Conservation (phyloP, 345 rosid genomes). For the Iberis pinnata region DNA sequence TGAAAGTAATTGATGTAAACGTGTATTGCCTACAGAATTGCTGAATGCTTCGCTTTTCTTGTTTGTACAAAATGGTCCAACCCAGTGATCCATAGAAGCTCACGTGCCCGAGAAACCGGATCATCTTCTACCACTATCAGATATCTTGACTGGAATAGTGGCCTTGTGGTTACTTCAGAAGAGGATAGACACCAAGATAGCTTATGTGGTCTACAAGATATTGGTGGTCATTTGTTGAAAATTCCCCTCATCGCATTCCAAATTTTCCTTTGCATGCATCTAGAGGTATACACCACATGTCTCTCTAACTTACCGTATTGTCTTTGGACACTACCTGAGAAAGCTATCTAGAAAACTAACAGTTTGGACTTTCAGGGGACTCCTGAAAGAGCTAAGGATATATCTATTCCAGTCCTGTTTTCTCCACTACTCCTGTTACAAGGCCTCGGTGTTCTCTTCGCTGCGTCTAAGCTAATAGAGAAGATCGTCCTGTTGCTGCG, state of each 20-base stretch:
- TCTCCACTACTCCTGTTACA: slow-evolving; percentile 84
- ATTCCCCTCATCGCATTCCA: slow-evolving; percentile 81
- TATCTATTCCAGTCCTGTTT: slow-evolving; percentile 74
- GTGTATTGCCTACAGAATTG: slow-evolving; percentile 57
- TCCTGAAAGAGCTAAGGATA: slow-evolving; percentile 67
- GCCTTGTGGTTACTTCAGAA: slow-evolving; percentile 60
- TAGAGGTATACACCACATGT: slow-evolving; percentile 58
- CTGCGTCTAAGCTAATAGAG: slow-evolving; percentile 67
- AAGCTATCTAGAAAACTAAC: slow-evolving; percentile 14
- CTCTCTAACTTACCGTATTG: slow-evolving; percentile 21
- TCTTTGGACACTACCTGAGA: slow-evolving; percentile 25
- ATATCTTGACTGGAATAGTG: slow-evolving; percentile 92
- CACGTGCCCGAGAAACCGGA: slow-evolving; percentile 44
- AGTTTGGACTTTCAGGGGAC: slow-evolving; percentile 63
- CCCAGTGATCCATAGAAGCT: slow-evolving; percentile 75
- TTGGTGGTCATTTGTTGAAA: slow-evolving; percentile 95
- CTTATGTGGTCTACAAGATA: slow-evolving; percentile 72
- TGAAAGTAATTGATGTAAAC: not conserved
- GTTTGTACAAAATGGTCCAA: slow-evolving; percentile 99
- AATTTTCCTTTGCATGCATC: slow-evolving; percentile 79
- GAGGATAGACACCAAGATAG: slow-evolving; percentile 54
- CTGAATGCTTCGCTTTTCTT: slow-evolving; percentile 92
- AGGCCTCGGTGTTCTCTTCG: slow-evolving; percentile 78
- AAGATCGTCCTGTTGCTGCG: slow-evolving; percentile 61
- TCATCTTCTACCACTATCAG: slow-evolving; percentile 53